These are phyloP conservation scores for Angophora floribunda DNA, from an alignment of 345 rosid genomes.

Conservation along the genomic window DNA sequence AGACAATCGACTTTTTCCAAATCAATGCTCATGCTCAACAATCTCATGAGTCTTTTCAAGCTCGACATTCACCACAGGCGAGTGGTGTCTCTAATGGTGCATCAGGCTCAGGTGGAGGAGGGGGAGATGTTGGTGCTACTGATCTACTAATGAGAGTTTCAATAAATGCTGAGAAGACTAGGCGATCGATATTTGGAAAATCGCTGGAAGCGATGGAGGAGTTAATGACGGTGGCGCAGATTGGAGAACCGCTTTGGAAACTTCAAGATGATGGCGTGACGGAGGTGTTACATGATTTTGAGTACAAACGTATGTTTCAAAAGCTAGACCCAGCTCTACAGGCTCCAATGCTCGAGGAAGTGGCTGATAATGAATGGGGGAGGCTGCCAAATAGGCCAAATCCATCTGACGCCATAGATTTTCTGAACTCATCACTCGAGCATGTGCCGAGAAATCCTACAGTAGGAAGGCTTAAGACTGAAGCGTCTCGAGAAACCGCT, in stretches of 20 bases:
- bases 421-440: not conserved
- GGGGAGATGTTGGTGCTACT: not conserved
- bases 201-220: not conserved
- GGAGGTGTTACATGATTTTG: not conserved
- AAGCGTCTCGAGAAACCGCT: not conserved
- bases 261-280: not conserved
- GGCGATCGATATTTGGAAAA: not conserved
- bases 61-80: not conserved
- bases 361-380: not conserved
- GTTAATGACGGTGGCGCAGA: not conserved
- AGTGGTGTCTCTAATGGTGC: not conserved
- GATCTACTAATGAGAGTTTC: constrained; percentile 1
- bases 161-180: not conserved
- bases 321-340: not conserved
- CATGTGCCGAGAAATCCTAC: not conserved
- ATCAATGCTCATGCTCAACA: not conserved
- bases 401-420: not conserved
- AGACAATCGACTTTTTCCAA: not conserved
- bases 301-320: not conserved
- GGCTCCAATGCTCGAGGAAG: not conserved
- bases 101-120: not conserved
- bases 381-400: not conserved
- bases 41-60: not conserved
- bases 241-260: not conserved
- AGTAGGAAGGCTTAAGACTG: not conserved